Evolutionary conservation across 768 basidiomycete species (phyloP).

Genomic region (Podaxis sp.): DNA sequence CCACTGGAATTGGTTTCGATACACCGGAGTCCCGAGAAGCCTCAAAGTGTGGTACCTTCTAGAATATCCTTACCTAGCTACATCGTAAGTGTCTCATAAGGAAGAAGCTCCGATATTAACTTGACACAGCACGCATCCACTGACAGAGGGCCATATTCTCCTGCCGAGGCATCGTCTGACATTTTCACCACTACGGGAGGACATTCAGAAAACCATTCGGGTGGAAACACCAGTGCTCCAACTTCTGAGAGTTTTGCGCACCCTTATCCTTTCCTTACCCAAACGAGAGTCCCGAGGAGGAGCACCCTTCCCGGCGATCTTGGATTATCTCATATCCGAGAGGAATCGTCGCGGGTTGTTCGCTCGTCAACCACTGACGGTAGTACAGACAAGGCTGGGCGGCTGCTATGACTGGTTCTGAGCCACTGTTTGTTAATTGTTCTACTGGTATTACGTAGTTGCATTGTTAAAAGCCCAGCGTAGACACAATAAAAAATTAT

Average conservation of each 20-base stretch:
- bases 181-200: not conserved
- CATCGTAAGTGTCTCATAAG: not conserved
- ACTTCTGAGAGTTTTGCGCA: not conserved
- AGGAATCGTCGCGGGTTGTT: not conserved
- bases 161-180: constrained; percentile 11
- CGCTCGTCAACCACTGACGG: not conserved
- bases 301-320: not conserved
- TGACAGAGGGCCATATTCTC: constrained; percentile 5
- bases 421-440: too few species aligned
- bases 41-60: not conserved
- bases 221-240: not conserved
- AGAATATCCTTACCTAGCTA: not conserved
- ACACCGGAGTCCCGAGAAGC: not conserved
- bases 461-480: too few species aligned
- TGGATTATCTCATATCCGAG: not conserved
- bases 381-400: not conserved
- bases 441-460: too few species aligned
- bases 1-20: not conserved
- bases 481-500: too few species aligned
- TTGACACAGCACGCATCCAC: not conserved
- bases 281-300: not conserved
- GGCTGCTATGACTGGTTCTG: not conserved
- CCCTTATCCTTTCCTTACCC: not conserved
- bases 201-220: not conserved
- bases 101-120: not conserved